A percentile compares a stretch with the other conserved stretches of the same genome.
Conservation (phyloP, 75 land plant genomes). For the Pinus taeda region DNA sequence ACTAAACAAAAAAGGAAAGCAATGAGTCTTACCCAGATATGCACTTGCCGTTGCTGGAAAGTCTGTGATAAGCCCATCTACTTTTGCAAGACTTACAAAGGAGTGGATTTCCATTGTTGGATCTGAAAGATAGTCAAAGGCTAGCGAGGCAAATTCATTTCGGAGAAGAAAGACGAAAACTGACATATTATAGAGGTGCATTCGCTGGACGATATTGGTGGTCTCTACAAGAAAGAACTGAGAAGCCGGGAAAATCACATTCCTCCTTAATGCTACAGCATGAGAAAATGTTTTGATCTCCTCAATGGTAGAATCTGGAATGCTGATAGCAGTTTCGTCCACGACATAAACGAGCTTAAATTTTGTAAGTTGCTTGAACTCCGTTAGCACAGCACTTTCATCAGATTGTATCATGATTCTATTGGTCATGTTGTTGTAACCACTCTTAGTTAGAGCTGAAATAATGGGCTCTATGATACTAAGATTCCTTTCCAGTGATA, state of each 20-base stretch:
- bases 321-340: constrained; percentile 17
- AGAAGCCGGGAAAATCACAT: constrained; percentile 16
- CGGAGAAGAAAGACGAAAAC: constrained; percentile 49
- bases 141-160: constrained; percentile 50
- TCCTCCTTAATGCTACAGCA: constrained; percentile 39
- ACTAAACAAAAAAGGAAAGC: not conserved
- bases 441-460: not conserved
- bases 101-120: constrained; percentile 17
- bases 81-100: constrained; percentile 24
- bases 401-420: constrained; percentile 58
- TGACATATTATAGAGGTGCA: constrained; percentile 43
- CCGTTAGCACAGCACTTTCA: constrained; percentile 41
- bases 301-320: constrained; percentile 17
- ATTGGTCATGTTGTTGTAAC: not conserved
- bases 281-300: constrained; percentile 50
- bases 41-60: constrained; percentile 64
- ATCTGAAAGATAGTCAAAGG: constrained; percentile 66
- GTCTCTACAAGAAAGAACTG: constrained; percentile 19
- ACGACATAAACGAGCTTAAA: constrained; percentile 38
- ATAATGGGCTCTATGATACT: not conserved
- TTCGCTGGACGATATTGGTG: constrained; percentile 18
- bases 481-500: not conserved
- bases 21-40: constrained; percentile 51
- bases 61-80: constrained; percentile 80
- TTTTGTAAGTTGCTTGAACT: not conserved